Percentiles rank a stretch among this genome's conserved stretches.
phyloP scores from a whole-genome alignment of 208 protist species.

The Eutreptiella sp. region DNA sequence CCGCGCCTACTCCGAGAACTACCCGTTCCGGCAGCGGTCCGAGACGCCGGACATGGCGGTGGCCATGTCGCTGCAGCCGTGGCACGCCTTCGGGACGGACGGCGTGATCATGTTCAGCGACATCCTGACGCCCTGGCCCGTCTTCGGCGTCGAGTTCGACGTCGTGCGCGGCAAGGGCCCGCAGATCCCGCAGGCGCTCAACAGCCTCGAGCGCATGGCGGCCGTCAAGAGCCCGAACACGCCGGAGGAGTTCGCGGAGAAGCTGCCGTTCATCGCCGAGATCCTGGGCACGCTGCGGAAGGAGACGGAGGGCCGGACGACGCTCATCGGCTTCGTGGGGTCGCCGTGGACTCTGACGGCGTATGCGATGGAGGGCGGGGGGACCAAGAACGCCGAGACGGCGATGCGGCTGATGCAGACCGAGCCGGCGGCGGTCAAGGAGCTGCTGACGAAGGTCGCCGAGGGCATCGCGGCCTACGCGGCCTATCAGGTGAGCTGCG shows the following conservation, averaged over 20 bases:
- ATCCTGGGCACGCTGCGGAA: slow-evolving; percentile 1
- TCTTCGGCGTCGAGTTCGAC: slow-evolving; percentile 31
- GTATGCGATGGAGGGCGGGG: slow-evolving; percentile 16
- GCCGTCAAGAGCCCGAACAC: background rate
- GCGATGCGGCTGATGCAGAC: slow-evolving; percentile 17
- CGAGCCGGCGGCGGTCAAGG: slow-evolving; percentile 5
- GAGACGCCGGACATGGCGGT: too few species aligned
- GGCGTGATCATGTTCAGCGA: slow-evolving; percentile 33
- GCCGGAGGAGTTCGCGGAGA: background rate
- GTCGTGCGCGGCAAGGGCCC: slow-evolving; percentile 20
- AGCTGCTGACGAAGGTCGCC: slow-evolving; percentile 3
- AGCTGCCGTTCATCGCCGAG: slow-evolving; percentile 5
- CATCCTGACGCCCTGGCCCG: slow-evolving; percentile 36
- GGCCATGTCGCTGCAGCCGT: too few species aligned
- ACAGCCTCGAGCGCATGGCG: background rate
- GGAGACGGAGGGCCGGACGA: slow-evolving; percentile 9
- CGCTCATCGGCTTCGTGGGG: slow-evolving; percentile 25
- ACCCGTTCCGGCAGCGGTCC: too few species aligned
- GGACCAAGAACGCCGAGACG: slow-evolving; percentile 1
- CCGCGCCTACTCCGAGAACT: too few species aligned
- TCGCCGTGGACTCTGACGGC: slow-evolving; percentile 16
- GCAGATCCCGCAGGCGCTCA: slow-evolving; percentile 11
- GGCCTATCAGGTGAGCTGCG: slow-evolving; percentile 29
- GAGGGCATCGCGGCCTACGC: slow-evolving; percentile 30
- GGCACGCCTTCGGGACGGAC: background rate